Evolutionary conservation across 1,139 yeast genomes (phyloP).

Genomic region (Candida sp.): DNA sequence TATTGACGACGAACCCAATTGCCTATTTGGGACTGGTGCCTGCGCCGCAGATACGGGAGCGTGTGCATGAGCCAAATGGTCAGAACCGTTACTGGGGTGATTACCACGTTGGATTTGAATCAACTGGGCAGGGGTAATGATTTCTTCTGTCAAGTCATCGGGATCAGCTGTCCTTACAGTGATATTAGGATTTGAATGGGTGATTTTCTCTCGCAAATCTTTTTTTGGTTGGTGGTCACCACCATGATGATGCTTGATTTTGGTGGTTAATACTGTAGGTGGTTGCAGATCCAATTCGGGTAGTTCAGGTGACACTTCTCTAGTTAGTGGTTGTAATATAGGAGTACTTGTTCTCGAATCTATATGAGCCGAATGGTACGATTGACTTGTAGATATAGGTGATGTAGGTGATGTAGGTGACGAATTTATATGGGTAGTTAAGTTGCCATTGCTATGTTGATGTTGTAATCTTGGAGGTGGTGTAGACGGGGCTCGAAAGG

Average conservation of each 20-base stretch:
- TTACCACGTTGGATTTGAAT: slow-evolving; percentile 17
- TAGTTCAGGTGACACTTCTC: neutral
- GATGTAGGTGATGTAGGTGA: neutral
- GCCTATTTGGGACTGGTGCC: slow-evolving; percentile 2
- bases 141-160: slow-evolving; percentile 26
- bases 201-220: neutral
- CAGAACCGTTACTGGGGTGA: neutral
- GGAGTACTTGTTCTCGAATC: neutral
- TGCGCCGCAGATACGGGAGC: slow-evolving; percentile 4
- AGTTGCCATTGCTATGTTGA: neutral
- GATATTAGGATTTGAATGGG: neutral
- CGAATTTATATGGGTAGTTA: neutral
- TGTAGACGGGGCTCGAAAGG: neutral
- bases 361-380: neutral
- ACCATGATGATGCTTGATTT: neutral
- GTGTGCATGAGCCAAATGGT: slow-evolving; percentile 7
- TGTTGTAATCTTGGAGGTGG: neutral
- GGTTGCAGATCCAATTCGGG: neutral
- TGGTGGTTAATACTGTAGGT: neutral
- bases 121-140: slow-evolving; percentile 36
- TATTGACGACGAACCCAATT: slow-evolving; percentile 4
- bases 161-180: slow-evolving; percentile 16
- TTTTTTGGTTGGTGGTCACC: neutral
- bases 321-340: neutral
- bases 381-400: neutral